phyloP scores from a whole-genome alignment of 192 early-diverging fungal species.

The Podila verticillata region DNA sequence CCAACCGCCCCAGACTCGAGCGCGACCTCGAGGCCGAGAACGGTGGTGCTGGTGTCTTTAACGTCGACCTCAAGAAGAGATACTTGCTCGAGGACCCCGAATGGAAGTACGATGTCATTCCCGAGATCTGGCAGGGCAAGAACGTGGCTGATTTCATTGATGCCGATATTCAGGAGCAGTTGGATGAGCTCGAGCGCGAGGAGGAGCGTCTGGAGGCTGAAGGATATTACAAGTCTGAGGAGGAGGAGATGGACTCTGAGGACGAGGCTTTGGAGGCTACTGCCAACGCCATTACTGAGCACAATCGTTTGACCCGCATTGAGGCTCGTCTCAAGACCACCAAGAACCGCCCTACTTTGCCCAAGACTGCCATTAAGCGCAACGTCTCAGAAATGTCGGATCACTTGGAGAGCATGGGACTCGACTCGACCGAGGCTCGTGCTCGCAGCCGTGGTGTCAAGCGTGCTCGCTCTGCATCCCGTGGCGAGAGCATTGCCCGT shows the following conservation, averaged over 20 bases:
- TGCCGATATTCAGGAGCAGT: constrained; percentile 94
- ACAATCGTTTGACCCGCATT: constrained; percentile 84
- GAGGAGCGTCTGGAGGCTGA: constrained; percentile 95
- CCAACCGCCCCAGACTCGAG: constrained; percentile 85
- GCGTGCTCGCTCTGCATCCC: constrained; percentile 78
- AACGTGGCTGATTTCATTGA: constrained; percentile 99
- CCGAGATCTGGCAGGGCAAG: constrained; percentile 98
- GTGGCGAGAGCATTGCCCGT: constrained; percentile 72
- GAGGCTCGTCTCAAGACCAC: constrained; percentile 84
- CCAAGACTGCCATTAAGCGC: constrained; percentile 65
- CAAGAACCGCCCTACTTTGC: constrained; percentile 77
- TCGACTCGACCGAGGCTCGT: constrained; percentile 72
- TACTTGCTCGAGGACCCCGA: constrained; percentile 87
- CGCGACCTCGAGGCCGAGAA: constrained; percentile 89
- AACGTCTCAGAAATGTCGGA: constrained; percentile 70
- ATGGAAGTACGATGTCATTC: constrained; percentile 98
- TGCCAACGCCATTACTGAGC: constrained; percentile 84
- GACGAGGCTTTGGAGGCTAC: constrained; percentile 80
- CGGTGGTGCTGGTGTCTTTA: constrained; percentile 98
- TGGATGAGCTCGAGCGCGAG: constrained; percentile 95
- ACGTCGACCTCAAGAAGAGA: constrained; percentile 92
- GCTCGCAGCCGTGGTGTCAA: constrained; percentile 75
- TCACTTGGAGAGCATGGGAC: constrained; percentile 77
- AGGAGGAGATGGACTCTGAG: constrained; percentile 82
- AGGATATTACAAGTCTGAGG: constrained; percentile 90